A percentile compares a stretch with the other conserved stretches of the same genome.
Evolutionary conservation across 345 rosid genomes (phyloP).

Genomic region (Tarenaya hassleriana): DNA sequence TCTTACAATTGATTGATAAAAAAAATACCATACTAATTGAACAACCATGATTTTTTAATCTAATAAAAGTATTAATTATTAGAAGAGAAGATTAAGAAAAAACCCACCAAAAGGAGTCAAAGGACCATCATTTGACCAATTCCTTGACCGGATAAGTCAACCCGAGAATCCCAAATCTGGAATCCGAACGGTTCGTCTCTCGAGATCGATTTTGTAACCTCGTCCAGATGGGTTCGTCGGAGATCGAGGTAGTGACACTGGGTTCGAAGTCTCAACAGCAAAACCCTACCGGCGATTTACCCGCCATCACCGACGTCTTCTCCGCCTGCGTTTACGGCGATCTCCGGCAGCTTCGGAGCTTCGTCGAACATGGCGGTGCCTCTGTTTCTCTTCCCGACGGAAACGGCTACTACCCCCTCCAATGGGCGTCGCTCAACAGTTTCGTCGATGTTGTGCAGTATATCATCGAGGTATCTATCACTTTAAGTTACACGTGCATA

Average conservation of each 20-base stretch:
- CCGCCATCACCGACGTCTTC: conserved; percentile 44
- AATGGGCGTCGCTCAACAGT: conserved; percentile 89
- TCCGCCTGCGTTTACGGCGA: conserved; percentile 83
- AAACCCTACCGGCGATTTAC: conserved; percentile 19
- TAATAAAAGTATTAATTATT: too few relatives aligned
- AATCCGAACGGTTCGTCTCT: too few relatives aligned
- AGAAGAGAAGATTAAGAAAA: too few relatives aligned
- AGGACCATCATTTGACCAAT: too few relatives aligned
- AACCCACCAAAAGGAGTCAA: too few relatives aligned
- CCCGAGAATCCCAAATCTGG: too few relatives aligned
- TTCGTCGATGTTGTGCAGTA: conserved; percentile 51
- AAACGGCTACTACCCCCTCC: conserved; percentile 68
- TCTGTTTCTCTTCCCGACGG: conserved; percentile 52
- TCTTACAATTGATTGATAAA: too few relatives aligned
- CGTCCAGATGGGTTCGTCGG: conserved; percentile 45
- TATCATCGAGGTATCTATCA: conserved; percentile 51
- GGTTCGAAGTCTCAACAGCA: conserved; percentile 34
- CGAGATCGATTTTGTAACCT: background rate
- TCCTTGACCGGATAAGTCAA: too few relatives aligned
- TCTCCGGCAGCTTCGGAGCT: conserved; percentile 48
- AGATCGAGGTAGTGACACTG: conserved; percentile 51
- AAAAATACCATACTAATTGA: too few relatives aligned
- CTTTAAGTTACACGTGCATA: too few relatives aligned
- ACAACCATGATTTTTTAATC: too few relatives aligned
- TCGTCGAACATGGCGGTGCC: conserved; percentile 56